Percentiles rank a stretch among this genome's conserved stretches.
Evolutionary conservation across 108 stramenopile species (phyloP).

Genomic region (Nannochloropsis oceanica): DNA sequence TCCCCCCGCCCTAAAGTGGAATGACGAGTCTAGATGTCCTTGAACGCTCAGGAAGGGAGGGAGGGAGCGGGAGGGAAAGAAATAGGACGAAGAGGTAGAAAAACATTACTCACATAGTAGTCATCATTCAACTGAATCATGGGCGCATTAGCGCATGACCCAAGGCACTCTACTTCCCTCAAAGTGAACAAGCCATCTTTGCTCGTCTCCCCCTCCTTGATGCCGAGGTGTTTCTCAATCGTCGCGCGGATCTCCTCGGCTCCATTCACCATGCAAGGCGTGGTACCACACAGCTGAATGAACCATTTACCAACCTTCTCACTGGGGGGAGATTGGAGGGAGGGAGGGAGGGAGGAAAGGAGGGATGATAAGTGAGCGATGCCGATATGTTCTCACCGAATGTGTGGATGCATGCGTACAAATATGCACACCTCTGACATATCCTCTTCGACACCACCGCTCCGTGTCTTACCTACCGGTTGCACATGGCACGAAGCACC

Average conservation of each 20-base stretch:
- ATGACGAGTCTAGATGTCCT: no score
- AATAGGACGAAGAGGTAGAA: not conserved
- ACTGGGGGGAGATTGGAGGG: not conserved
- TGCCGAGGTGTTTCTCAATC: constrained; percentile 58
- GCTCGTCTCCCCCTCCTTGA: constrained; percentile 72
- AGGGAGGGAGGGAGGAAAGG: no score
- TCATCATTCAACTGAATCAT: constrained; percentile 83
- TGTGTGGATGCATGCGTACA: no score
- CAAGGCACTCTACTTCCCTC: constrained; percentile 97
- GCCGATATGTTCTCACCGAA: no score
- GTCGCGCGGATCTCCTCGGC: constrained; percentile 93
- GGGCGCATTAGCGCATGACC: constrained; percentile 99
- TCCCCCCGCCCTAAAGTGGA: no score
- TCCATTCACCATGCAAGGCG: constrained; percentile 99
- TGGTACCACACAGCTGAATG: constrained; percentile 99
- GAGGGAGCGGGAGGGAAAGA: no score
- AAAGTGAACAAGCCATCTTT: constrained; percentile 92
- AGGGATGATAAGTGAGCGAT: no score
- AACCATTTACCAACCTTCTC: constrained; percentile 99
- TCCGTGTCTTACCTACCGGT: no score
- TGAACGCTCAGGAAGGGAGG: no score
- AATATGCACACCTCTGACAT: no score
- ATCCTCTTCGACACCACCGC: no score
- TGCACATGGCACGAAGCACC: no score
- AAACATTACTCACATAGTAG: constrained; percentile 1